phyloP scores from a whole-genome alignment of 2,329 filamentous ascomycete species.

The Paracoccidioides brasiliensis region DNA sequence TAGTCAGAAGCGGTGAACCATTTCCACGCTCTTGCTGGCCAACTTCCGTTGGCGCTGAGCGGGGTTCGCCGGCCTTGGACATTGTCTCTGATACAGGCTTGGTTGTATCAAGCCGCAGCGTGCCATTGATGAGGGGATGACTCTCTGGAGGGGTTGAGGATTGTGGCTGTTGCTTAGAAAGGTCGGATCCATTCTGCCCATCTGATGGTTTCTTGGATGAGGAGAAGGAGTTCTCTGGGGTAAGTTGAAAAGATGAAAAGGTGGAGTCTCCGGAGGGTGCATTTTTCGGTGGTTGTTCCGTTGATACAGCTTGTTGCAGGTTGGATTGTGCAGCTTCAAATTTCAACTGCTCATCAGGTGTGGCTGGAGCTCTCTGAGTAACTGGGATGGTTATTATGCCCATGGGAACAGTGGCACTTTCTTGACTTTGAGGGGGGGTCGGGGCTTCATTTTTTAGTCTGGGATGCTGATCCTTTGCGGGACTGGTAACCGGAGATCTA shows the following conservation, averaged over 20 bases:
- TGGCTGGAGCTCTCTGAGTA: slow-evolving; percentile 30
- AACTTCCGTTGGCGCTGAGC: neutral
- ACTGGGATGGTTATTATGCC: slow-evolving; percentile 11
- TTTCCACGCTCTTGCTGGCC: slow-evolving; percentile 3
- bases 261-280: neutral
- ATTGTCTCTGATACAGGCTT: neutral
- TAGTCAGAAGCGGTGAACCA: slow-evolving; percentile 8
- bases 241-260: neutral
- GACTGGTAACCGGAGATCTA: slow-evolving; percentile 11
- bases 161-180: neutral
- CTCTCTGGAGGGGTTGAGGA: neutral
- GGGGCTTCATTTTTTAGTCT: slow-evolving; percentile 17
- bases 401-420: slow-evolving; percentile 8
- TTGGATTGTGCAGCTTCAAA: slow-evolving; percentile 41
- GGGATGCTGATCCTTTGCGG: slow-evolving; percentile 36
- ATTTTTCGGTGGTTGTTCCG: neutral
- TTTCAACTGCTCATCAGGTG: slow-evolving; percentile 47
- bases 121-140: neutral
- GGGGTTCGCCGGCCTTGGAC: neutral
- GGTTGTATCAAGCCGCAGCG: neutral
- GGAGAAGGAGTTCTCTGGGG: neutral
- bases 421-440: neutral
- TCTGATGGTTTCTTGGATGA: neutral
- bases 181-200: neutral
- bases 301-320: slow-evolving; percentile 9